These are phyloP conservation scores for Stephania yunnanensis DNA, from an alignment of 164 flowering plant species.

Conservation along the genomic window DNA sequence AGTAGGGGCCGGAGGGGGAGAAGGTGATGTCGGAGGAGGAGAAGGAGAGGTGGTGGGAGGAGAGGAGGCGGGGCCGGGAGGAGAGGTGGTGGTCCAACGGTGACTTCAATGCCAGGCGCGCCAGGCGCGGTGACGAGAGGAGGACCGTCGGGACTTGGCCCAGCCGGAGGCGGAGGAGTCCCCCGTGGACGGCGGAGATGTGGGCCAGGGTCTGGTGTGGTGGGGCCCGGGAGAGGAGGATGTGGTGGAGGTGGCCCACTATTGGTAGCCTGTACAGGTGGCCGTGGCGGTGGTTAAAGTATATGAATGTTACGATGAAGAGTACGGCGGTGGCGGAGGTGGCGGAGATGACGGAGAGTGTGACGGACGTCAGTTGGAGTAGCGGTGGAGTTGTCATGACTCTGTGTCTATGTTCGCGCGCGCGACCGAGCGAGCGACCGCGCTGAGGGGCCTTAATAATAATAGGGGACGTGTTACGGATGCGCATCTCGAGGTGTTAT, in stretches of 20 bases:
- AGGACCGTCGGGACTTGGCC: conserved; percentile 48
- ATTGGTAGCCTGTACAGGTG: conserved; percentile 24
- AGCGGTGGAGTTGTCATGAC: too few species aligned
- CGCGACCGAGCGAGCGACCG: too few species aligned
- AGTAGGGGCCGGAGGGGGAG: conserved; percentile 46
- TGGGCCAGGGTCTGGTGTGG: conserved; percentile 43
- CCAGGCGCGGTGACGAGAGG: conserved; percentile 41
- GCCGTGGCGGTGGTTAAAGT: conserved; percentile 32
- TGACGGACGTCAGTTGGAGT: too few species aligned
- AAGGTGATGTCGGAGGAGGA: conserved; percentile 52
- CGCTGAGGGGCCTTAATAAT: too few species aligned
- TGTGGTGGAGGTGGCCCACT: conserved; percentile 46
- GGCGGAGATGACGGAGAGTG: conserved; percentile 27
- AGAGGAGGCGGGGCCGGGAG: conserved; percentile 36
- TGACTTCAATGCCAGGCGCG: conserved; percentile 36
- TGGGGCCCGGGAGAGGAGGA: conserved; percentile 29
- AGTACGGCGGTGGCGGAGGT: conserved; percentile 27
- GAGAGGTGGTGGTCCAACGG: conserved; percentile 45
- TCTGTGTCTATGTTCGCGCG: too few species aligned
- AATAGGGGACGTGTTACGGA: too few species aligned
- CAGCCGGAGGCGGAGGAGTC: conserved; percentile 41
- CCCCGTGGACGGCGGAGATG: conserved; percentile 36
- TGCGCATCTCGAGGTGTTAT: too few species aligned
- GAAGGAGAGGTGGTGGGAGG: conserved; percentile 47
- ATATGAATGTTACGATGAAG: too few species aligned